phyloP scores from a whole-genome alignment of 2,329 filamentous ascomycete genomes.

The Trichoderma koningii region DNA sequence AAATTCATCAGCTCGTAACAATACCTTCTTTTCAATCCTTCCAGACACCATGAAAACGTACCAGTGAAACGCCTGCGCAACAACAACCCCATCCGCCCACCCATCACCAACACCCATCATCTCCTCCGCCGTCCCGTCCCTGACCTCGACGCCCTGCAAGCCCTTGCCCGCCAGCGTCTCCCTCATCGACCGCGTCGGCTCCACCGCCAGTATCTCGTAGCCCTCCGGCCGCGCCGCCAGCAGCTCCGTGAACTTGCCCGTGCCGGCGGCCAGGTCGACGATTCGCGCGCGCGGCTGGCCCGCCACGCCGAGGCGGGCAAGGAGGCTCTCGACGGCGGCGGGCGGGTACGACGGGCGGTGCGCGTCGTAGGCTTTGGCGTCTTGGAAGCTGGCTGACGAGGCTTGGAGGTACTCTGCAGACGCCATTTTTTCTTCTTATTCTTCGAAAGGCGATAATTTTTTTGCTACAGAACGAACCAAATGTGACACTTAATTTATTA shows the following conservation, averaged over 20 bases:
- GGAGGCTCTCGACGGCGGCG: slow-evolving; percentile 59
- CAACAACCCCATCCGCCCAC: slow-evolving; percentile 66
- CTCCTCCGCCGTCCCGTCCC: slow-evolving; percentile 59
- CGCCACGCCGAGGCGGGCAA: slow-evolving; percentile 56
- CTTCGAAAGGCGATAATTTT: no score
- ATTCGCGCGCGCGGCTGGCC: slow-evolving; percentile 51
- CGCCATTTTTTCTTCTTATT: slow-evolving; percentile 26
- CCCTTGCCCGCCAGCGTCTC: slow-evolving; percentile 59
- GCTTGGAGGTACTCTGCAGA: slow-evolving; percentile 53
- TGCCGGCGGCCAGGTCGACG: slow-evolving; percentile 68
- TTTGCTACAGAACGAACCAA: no score
- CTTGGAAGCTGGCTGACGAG: slow-evolving; percentile 61
- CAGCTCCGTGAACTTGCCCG: slow-evolving; percentile 69
- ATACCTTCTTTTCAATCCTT: no score
- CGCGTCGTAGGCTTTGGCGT: slow-evolving; percentile 65
- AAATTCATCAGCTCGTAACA: not conserved
- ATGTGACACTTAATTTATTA: not conserved
- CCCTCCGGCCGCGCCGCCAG: slow-evolving; percentile 60
- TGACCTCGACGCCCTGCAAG: slow-evolving; percentile 56
- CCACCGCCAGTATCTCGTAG: slow-evolving; percentile 62
- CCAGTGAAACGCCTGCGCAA: slow-evolving; percentile 67
- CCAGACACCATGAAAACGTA: slow-evolving; percentile 33
- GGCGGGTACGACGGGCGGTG: slow-evolving; percentile 68
- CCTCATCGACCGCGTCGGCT: slow-evolving; percentile 68
- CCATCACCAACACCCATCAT: slow-evolving; percentile 56